Conservation (phyloP, 2,329 filamentous ascomycete genomes). For the Aureobasidium sp. region DNA sequence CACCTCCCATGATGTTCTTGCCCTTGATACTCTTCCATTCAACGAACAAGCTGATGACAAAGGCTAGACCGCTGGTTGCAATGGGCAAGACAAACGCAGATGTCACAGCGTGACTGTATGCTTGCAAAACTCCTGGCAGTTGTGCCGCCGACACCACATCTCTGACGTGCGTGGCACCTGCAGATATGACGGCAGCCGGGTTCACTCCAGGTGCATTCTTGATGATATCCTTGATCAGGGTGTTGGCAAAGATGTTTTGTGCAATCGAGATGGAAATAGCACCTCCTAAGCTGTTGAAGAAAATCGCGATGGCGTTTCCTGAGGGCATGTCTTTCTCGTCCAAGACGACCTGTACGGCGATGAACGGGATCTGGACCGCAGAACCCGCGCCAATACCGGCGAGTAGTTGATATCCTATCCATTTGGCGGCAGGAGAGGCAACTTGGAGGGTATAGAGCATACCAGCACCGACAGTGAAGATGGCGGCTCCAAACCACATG, state of each 20-base stretch:
- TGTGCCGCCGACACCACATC: constrained; percentile 30
- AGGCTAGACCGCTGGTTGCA: constrained; percentile 45
- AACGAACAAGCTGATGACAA: constrained; percentile 50
- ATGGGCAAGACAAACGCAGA: constrained; percentile 55
- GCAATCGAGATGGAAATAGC: constrained; percentile 27
- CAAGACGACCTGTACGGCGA: constrained; percentile 33
- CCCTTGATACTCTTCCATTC: constrained; percentile 59
- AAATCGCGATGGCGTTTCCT: constrained; percentile 28
- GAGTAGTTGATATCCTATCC: constrained; percentile 50
- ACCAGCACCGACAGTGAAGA: constrained; percentile 24
- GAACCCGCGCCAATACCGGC: constrained; percentile 43
- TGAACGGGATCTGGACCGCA: constrained; percentile 45
- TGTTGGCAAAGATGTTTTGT: constrained; percentile 45
- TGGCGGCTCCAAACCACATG: constrained; percentile 18
- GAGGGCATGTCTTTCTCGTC: constrained; percentile 46
- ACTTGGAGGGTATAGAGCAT: constrained; percentile 31
- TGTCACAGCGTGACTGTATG: constrained; percentile 58
- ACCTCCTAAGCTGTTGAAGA: constrained; percentile 28
- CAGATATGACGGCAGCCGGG: constrained; percentile 30
- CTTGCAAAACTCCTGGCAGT: constrained; percentile 49
- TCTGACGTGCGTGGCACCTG: constrained; percentile 39
- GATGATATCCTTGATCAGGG: constrained; percentile 48
- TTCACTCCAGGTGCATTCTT: constrained; percentile 35
- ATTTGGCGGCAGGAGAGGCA: constrained; percentile 35
- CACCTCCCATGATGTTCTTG: constrained; percentile 34